Percentiles rank a stretch among this genome's conserved stretches.
Conservation (phyloP, 441 rosid species). For the Populus hybrid region DNA sequence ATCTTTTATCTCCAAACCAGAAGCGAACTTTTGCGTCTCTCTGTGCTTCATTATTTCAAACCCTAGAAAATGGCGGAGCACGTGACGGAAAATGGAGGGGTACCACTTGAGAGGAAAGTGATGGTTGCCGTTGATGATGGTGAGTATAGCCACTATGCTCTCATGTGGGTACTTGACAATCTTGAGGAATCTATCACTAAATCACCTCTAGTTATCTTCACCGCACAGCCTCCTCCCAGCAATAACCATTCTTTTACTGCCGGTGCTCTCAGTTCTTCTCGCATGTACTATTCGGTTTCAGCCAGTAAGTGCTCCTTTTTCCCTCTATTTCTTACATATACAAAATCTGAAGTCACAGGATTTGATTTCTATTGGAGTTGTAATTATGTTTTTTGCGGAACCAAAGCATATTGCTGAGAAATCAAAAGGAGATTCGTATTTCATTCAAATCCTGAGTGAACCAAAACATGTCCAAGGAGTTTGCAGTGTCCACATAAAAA, state of each 20-base stretch:
- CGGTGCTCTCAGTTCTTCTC: constrained; percentile 34
- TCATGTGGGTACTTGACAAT: constrained; percentile 39
- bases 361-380: neutral
- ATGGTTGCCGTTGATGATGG: constrained; percentile 45
- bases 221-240: constrained; percentile 31
- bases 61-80: constrained; percentile 14
- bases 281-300: constrained; percentile 29
- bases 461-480: neutral
- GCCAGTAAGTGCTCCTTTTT: constrained; percentile 16
- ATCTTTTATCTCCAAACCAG: neutral
- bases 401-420: neutral
- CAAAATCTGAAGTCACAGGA: neutral
- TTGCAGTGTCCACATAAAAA: neutral
- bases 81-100: neutral
- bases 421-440: neutral
- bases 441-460: neutral
- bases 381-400: neutral
- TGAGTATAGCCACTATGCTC: constrained; percentile 35
- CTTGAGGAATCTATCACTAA: constrained; percentile 29
- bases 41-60: neutral
- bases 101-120: constrained; percentile 25
- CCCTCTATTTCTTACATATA: too few relatives aligned
- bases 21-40: neutral
- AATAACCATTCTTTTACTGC: constrained; percentile 12
- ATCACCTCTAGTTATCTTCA: constrained; percentile 32